A percentile compares a stretch with the other conserved stretches of the same genome.
Conservation (phyloP, 2,329 filamentous ascomycete genomes). For the Neopestalotiopsis sp. region DNA sequence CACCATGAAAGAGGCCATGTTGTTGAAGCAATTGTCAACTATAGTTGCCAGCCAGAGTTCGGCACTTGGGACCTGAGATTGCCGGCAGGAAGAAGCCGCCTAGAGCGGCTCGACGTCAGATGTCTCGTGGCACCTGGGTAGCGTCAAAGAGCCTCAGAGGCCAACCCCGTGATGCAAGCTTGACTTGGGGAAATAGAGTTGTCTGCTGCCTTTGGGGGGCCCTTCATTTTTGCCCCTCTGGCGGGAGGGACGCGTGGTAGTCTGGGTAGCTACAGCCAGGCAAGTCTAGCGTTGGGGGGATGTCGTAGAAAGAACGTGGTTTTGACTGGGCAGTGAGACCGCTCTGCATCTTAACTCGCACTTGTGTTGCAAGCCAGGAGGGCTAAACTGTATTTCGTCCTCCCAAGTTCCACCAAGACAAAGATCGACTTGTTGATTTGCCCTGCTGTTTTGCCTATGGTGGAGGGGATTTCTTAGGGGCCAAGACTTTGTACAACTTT, state of each 20-base stretch:
- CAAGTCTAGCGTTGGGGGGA: background rate
- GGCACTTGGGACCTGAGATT: background rate
- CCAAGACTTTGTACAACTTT: background rate
- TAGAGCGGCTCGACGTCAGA: background rate
- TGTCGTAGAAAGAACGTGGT: background rate
- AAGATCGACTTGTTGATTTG: background rate
- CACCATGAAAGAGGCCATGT: background rate
- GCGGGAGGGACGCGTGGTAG: background rate
- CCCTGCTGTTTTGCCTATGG: background rate
- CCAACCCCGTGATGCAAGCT: background rate
- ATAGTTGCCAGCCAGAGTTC: background rate
- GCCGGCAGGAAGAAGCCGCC: background rate
- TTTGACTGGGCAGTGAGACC: background rate
- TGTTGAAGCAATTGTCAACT: background rate
- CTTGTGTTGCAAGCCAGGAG: background rate
- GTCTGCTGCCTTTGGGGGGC: background rate
- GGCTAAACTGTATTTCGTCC: background rate
- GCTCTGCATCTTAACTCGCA: background rate
- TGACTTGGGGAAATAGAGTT: background rate
- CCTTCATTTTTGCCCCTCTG: background rate
- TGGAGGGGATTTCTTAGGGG: too few relatives aligned
- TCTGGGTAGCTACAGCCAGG: background rate
- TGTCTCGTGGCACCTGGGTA: background rate
- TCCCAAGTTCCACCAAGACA: background rate
- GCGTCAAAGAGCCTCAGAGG: background rate